Evolutionary conservation across 2,329 filamentous ascomycete genomes (phyloP).

Genomic region (Xylariaceae sp.): DNA sequence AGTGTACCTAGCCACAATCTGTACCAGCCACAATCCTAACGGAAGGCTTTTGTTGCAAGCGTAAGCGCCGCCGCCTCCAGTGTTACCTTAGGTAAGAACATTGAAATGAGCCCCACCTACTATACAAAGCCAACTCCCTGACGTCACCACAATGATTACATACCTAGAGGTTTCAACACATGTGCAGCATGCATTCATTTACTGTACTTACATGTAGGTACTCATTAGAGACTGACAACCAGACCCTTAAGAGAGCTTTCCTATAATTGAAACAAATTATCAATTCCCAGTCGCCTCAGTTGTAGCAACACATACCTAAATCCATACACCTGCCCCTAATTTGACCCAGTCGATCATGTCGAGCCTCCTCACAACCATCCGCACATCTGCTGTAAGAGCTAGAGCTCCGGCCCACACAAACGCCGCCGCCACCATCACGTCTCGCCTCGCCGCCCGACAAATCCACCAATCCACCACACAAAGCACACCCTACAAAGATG

Average conservation of each 20-base stretch:
- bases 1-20: too few relatives aligned
- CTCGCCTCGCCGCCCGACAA: constrained; percentile 25
- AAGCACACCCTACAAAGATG: constrained; percentile 50
- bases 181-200: too few relatives aligned
- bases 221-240: not conserved
- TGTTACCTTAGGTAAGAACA: too few relatives aligned
- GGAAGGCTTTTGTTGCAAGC: too few relatives aligned
- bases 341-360: constrained; percentile 15
- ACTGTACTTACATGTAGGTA: not conserved
- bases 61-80: too few relatives aligned
- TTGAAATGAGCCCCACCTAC: too few relatives aligned
- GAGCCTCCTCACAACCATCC: constrained; percentile 22
- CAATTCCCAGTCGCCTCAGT: not conserved
- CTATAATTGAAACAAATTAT: not conserved
- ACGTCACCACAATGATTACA: constrained; percentile 21
- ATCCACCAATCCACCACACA: constrained; percentile 39
- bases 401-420: constrained; percentile 10
- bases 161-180: constrained; percentile 1
- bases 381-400: constrained; percentile 22
- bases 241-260: not conserved
- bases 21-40: too few relatives aligned
- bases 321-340: not conserved
- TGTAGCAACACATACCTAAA: not conserved
- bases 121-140: constrained; percentile 9
- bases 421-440: constrained; percentile 5